Percentiles rank a stretch among this genome's conserved stretches.
These are phyloP conservation scores for Cystobasidium tubakii DNA, from an alignment of 768 basidiomycete genomes.

Conservation along the genomic window DNA sequence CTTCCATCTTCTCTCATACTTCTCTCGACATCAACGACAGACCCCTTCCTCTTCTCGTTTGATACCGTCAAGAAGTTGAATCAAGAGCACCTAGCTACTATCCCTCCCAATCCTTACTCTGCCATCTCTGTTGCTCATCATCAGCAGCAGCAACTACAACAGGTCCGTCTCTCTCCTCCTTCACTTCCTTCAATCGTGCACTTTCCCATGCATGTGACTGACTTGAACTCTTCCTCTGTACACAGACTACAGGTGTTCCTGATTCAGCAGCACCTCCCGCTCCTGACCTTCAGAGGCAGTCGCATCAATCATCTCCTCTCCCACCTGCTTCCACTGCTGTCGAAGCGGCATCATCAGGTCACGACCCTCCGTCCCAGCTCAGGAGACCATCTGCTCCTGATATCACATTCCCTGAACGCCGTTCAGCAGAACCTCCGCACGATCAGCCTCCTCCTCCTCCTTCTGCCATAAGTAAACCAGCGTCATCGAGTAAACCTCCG, in stretches of 20 bases:
- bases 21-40: slow-evolving; percentile 14
- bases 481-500: not conserved
- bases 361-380: not conserved
- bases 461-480: not conserved
- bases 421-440: not conserved
- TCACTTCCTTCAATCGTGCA: no score
- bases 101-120: slow-evolving; percentile 12
- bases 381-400: not conserved
- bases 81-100: slow-evolving; percentile 4
- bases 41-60: slow-evolving; percentile 35
- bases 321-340: not conserved
- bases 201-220: not conserved
- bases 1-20: not conserved
- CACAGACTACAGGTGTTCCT: no score
- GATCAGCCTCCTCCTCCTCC: not conserved
- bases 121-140: not conserved
- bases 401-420: not conserved
- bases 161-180: not conserved
- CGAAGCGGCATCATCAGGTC: not conserved
- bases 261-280: no score
- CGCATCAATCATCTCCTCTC: no score
- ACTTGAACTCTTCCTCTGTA: not conserved
- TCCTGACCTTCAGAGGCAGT: not conserved
- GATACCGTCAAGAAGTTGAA: not conserved
- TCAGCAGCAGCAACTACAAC: not conserved